Conservation (phyloP, 140 eudicot species). For the Stevia rebaudiana region DNA sequence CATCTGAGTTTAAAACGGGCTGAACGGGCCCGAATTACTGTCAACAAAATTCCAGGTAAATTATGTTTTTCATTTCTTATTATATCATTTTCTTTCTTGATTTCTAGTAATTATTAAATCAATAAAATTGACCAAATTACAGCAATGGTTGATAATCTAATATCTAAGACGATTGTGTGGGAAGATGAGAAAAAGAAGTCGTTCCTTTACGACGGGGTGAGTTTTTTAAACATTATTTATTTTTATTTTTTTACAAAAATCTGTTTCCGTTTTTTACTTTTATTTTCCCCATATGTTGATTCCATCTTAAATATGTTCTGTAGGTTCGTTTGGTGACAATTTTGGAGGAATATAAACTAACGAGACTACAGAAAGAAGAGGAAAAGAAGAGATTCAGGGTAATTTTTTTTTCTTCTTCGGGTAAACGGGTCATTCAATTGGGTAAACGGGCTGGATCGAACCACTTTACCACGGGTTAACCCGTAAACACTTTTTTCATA, state of each 20-base stretch:
- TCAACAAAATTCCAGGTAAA: constrained; percentile 83
- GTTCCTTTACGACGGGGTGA: constrained; percentile 87
- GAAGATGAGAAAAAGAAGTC: constrained; percentile 56
- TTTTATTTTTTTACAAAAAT: neutral
- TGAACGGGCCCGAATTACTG: constrained; percentile 76
- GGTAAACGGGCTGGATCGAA: neutral
- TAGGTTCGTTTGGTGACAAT: constrained; percentile 78
- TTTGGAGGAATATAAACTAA: constrained; percentile 76
- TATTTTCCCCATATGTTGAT: constrained; percentile 3
- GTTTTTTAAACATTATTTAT: constrained; percentile 3
- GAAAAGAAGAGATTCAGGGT: constrained; percentile 74
- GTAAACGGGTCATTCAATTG: neutral
- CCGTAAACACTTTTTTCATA: neutral
- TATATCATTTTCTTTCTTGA: neutral
- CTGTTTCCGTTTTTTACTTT: neutral
- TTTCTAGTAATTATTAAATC: neutral
- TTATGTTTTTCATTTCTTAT: neutral
- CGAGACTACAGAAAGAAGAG: constrained; percentile 73
- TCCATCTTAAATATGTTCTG: neutral
- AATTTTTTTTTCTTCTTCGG: constrained; percentile 15
- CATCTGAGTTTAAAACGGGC: constrained; percentile 87
- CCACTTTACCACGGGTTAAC: neutral
- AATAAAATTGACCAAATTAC: constrained; percentile 21
- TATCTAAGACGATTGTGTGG: constrained; percentile 67
- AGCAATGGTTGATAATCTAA: constrained; percentile 70